phyloP scores from a whole-genome alignment of 441 rosid species.

The Aquilaria agallochum region DNA sequence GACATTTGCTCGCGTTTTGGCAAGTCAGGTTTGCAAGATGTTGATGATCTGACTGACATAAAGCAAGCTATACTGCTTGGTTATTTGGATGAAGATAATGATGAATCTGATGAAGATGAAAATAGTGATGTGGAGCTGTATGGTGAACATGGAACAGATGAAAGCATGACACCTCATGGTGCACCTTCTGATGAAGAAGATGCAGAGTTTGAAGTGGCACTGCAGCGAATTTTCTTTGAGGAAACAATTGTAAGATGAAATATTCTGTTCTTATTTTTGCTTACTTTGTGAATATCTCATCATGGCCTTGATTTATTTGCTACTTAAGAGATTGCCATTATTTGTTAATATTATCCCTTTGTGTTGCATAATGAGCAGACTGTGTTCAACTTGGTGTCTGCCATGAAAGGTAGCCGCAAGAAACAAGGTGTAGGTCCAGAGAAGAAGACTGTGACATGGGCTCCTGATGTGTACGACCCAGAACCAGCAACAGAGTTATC shows the following conservation, averaged over 20 bases:
- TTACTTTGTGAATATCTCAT: too few species aligned
- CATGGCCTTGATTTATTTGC: too few species aligned
- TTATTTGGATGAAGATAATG: slow-evolving; percentile 26
- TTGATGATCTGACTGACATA: slow-evolving; percentile 34
- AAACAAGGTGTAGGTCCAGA: slow-evolving; percentile 38
- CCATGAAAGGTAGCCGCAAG: slow-evolving; percentile 80
- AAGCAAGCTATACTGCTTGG: slow-evolving; percentile 18
- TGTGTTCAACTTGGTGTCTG: slow-evolving; percentile 47
- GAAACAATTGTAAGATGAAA: not conserved
- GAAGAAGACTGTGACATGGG: slow-evolving; percentile 71
- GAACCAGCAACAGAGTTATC: slow-evolving; percentile 66
- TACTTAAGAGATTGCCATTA: too few species aligned
- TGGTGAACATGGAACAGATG: slow-evolving; percentile 20
- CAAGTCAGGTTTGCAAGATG: slow-evolving; percentile 7
- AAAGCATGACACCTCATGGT: slow-evolving; percentile 7
- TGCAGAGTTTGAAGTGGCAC: slow-evolving; percentile 29
- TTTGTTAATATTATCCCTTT: too few species aligned
- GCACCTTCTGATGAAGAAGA: slow-evolving; percentile 19
- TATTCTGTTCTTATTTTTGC: too few species aligned
- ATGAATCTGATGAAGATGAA: slow-evolving; percentile 39
- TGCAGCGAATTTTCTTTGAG: slow-evolving; percentile 33
- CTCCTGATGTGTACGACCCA: slow-evolving; percentile 93
- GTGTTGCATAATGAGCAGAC: slow-evolving; percentile 13
- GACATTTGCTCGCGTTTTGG: slow-evolving; percentile 25
- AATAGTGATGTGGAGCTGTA: slow-evolving; percentile 14